phyloP scores from a whole-genome alignment of 768 basidiomycete genomes.

The Serendipita indica region DNA sequence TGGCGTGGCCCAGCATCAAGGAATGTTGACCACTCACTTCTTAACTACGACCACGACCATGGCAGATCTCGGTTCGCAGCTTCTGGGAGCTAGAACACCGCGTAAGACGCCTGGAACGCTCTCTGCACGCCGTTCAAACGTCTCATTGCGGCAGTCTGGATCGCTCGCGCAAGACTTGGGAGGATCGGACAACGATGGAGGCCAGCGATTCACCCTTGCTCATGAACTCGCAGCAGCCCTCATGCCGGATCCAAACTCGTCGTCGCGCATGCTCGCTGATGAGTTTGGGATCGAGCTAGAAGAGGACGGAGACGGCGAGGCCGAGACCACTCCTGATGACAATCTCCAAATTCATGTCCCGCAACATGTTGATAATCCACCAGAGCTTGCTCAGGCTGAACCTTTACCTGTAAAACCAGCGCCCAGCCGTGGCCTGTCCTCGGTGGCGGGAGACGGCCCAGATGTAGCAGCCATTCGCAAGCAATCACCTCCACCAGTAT shows the following conservation, averaged over 20 bases:
- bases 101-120: neutral
- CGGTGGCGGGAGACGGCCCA: conserved; percentile 27
- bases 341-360: neutral
- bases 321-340: conserved; percentile 24
- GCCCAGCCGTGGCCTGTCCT: neutral
- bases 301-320: conserved; percentile 44
- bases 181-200: conserved; percentile 8
- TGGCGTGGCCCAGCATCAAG: conserved; percentile 3
- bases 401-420: neutral
- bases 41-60: neutral
- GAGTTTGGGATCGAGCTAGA: conserved; percentile 86
- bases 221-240: conserved; percentile 78
- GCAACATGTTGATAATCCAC: too few relatives aligned
- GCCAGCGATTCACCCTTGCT: conserved; percentile 32
- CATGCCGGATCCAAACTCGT: conserved; percentile 70
- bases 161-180: conserved; percentile 6
- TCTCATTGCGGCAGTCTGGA: conserved; percentile 6
- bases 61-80: conserved; percentile 6
- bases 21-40: neutral
- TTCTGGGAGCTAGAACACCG: conserved; percentile 1
- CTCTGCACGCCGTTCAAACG: neutral
- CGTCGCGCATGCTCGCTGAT: conserved; percentile 66
- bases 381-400: neutral
- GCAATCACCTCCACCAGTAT: conserved; percentile 24
- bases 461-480: conserved; percentile 19